Base-by-base conservation (phyloP, 2,329 filamentous ascomycete genomes). In the Immersiporthe knoxdaviesiana region DNA sequence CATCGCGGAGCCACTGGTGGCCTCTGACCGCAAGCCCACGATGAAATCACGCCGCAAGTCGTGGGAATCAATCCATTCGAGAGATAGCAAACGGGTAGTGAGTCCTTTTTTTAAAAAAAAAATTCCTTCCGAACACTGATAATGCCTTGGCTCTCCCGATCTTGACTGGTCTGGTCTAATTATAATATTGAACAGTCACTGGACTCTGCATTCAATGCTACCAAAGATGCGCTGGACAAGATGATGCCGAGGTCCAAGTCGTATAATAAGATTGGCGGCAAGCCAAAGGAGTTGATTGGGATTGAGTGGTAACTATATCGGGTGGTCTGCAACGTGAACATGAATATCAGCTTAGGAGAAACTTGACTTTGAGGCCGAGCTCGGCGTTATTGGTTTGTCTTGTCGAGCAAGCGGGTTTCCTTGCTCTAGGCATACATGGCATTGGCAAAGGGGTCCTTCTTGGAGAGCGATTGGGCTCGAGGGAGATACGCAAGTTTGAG, bases 141-240 rank as follows among this genome's bases (percentile, higher is more conserved):
- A 10, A 39, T 6, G 11, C 10, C 4, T 27, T 30, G 24, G 5
- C 27, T 32, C 8, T 12, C 18, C 8, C 6, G 2, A 4, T 14
- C 18, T 11, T 60, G 58, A 1, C 18, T 60, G 24, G 6, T 7
- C n/a, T 44, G 12, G 11, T 39, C 30, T 37, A 16, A 37, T 37
- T 24, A 60, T n/a, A 39, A 1, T 4, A 35, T 4, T 27, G 3
- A 39, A 14, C 44, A 39, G 52, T 62, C 59, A 5, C 24, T 62
- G 12, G 59, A 62, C 12, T 62, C 59, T 62, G 59, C 59, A 24
- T 62, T 44, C 10, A 14, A 37, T n/a, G 37, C 59, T 12, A 16
- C 59, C 59, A 62, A 44, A 44, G 59, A 41, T 41, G 59, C 59
- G 16, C n/a, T 62, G 14, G 59, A 62, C n/a, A 62, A 62, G 37